Conservation (phyloP, 768 basidiomycete species). For the Phallus indusiatus region DNA sequence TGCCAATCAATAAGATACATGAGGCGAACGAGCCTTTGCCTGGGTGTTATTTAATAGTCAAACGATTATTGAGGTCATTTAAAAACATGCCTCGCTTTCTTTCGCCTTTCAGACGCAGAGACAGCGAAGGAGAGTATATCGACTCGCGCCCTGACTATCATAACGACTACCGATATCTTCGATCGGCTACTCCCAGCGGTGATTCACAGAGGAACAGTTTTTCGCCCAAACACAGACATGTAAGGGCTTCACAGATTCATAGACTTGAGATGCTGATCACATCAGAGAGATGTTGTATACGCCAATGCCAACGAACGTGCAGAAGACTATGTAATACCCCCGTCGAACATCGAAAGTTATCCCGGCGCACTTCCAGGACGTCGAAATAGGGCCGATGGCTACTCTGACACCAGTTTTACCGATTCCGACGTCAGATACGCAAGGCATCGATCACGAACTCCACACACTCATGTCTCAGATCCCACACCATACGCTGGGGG, state of each 20-base stretch:
- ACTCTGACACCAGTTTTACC: constrained; percentile 1
- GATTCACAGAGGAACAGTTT: constrained; percentile 4
- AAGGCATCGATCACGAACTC: background rate
- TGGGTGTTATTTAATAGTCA: background rate
- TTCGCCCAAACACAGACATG: background rate
- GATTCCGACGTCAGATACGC: constrained; percentile 3
- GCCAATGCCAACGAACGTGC: background rate
- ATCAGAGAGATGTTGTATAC: constrained; percentile 2
- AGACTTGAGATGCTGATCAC: too few species aligned
- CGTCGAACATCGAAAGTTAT: background rate
- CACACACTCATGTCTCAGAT: background rate
- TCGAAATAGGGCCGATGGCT: background rate
- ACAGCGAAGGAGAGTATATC: background rate
- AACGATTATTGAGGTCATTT: background rate
- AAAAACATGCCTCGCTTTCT: constrained; percentile 6
- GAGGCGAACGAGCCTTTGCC: background rate
- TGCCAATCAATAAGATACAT: background rate
- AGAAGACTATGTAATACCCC: background rate
- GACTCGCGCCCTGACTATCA: background rate
- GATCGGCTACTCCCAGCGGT: background rate
- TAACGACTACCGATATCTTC: background rate
- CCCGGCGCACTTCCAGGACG: background rate
- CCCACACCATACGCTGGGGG: background rate
- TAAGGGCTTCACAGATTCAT: background rate
- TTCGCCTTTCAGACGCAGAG: constrained; percentile 6